phyloP scores from a whole-genome alignment of 305 asterid species.

The Lippia alba region DNA sequence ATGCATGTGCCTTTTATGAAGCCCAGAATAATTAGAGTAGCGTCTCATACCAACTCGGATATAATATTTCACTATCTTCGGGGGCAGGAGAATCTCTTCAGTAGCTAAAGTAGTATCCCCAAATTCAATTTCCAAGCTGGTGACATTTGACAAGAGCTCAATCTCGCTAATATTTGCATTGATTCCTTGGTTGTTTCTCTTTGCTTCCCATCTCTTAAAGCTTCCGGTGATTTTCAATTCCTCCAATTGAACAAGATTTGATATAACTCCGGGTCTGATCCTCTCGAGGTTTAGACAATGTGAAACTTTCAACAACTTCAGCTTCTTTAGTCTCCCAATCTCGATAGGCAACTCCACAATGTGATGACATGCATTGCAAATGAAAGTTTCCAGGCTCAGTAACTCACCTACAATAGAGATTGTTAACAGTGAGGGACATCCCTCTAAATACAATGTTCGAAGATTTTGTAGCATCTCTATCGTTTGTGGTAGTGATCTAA shows the following conservation, averaged over 20 bases:
- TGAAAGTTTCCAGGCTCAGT: neutral
- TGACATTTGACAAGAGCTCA: neutral
- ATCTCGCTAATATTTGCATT: neutral
- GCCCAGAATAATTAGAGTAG: no score
- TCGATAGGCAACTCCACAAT: neutral
- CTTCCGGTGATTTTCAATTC: neutral
- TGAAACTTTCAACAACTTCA: neutral
- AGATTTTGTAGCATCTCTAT: constrained; percentile 20
- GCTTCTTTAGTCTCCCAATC: neutral
- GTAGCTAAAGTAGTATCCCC: no score
- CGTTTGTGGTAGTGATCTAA: constrained; percentile 26
- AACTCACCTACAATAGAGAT: constrained; percentile 20
- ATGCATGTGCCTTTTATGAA: no score
- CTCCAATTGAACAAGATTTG: neutral
- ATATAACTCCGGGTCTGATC: neutral
- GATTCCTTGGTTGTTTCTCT: no score
- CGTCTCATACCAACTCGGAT: no score
- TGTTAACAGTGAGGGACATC: neutral
- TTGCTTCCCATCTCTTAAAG: neutral
- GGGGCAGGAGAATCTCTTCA: no score
- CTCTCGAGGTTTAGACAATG: neutral
- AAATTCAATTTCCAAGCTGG: neutral
- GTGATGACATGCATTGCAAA: neutral
- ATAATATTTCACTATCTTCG: no score
- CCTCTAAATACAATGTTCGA: constrained; percentile 17